Conservation (phyloP, 1,284 basidiomycete genomes). For the Fomitopsis betulina region DNA sequence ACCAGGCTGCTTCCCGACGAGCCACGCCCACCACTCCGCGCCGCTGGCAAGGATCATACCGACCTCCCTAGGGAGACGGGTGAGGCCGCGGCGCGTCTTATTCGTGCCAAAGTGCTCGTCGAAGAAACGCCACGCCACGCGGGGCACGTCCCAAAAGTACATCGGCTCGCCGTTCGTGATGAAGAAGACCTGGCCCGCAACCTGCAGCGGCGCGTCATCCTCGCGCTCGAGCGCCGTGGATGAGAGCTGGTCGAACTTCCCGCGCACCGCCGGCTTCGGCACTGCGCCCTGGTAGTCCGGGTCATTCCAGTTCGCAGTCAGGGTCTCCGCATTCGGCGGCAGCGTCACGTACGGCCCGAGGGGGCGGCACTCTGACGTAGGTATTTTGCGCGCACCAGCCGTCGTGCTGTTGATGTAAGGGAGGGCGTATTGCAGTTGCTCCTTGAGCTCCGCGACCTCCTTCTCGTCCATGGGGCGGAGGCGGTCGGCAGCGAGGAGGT, state of each 20-base stretch:
- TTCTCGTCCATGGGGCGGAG: conserved; percentile 47
- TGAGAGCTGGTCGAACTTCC: conserved; percentile 71
- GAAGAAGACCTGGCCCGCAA: conserved; percentile 95
- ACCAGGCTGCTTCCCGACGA: conserved; percentile 79
- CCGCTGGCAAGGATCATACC: conserved; percentile 70
- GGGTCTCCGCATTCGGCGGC: conserved; percentile 52
- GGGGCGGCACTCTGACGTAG: conserved; percentile 75
- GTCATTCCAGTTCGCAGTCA: conserved; percentile 58
- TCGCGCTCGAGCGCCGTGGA: conserved; percentile 48
- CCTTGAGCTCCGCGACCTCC: conserved; percentile 36
- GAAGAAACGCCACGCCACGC: conserved; percentile 81
- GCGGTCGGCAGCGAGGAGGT: conserved; percentile 90
- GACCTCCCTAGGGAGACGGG: conserved; percentile 60
- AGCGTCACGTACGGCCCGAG: conserved; percentile 73
- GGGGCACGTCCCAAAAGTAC: conserved; percentile 95
- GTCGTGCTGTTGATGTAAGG: conserved; percentile 61
- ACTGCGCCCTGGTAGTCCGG: conserved; percentile 37
- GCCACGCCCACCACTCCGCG: conserved; percentile 73
- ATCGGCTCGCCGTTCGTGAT: conserved; percentile 97
- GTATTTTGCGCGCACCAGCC: conserved; percentile 57
- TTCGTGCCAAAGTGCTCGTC: conserved; percentile 41
- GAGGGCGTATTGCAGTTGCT: conserved; percentile 46
- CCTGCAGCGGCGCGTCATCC: conserved; percentile 53
- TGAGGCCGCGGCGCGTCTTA: conserved; percentile 24
- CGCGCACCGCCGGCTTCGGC: conserved; percentile 63